phyloP scores from a whole-genome alignment of 768 basidiomycete species.

The Boletus eberwhitei region DNA sequence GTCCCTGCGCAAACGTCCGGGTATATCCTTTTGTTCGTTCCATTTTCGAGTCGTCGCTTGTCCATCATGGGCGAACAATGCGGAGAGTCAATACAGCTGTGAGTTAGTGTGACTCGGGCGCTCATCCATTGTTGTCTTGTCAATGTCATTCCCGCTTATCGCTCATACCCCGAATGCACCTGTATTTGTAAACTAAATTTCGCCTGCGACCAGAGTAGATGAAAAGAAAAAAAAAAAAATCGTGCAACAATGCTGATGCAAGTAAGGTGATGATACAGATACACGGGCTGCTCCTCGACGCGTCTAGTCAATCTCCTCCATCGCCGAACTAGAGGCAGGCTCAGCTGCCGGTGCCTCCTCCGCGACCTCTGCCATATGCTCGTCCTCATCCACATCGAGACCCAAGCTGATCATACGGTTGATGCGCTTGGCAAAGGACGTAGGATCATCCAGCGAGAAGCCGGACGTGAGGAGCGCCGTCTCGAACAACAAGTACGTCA shows the following conservation, averaged over 20 bases:
- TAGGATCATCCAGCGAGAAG: slow-evolving; percentile 94
- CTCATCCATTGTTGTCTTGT: no score
- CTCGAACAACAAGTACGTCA: slow-evolving; percentile 95
- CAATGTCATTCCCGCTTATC: neutral
- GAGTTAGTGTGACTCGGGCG: no score
- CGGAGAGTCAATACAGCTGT: slow-evolving; percentile 13
- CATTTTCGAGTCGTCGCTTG: neutral
- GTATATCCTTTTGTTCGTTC: no score
- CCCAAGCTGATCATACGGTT: slow-evolving; percentile 94
- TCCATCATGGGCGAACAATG: slow-evolving; percentile 22
- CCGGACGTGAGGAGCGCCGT: slow-evolving; percentile 93
- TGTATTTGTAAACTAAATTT: slow-evolving; percentile 15
- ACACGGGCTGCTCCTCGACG: slow-evolving; percentile 11
- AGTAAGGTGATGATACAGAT: slow-evolving; percentile 27
- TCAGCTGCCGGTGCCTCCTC: slow-evolving; percentile 55
- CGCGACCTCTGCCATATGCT: slow-evolving; percentile 33
- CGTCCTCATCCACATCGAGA: slow-evolving; percentile 84
- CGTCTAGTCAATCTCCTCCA: slow-evolving; percentile 94
- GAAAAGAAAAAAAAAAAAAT: slow-evolving; percentile 20
- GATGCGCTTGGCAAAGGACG: slow-evolving; percentile 93
- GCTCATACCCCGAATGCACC: neutral
- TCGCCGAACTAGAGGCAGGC: slow-evolving; percentile 69
- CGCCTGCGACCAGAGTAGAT: slow-evolving; percentile 18
- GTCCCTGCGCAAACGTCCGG: no score
- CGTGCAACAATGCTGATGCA: slow-evolving; percentile 25